phyloP scores from a whole-genome alignment of 75 land plant species.

The Cryptomeria japonica region DNA sequence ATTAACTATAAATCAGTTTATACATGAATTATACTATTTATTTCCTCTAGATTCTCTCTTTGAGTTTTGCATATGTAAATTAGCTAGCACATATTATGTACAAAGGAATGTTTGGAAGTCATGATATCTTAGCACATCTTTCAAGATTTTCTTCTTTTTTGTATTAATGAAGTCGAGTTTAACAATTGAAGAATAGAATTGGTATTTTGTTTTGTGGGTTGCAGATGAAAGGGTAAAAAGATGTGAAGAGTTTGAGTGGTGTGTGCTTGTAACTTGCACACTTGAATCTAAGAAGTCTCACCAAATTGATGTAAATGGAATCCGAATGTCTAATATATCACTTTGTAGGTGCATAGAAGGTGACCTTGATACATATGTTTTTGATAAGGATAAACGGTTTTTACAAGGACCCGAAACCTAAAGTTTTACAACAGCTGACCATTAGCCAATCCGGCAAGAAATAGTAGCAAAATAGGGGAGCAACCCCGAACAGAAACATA shows the following conservation, averaged over 20 bases:
- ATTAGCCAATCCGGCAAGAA: too few species aligned
- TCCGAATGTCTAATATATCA: neutral
- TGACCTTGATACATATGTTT: slow-evolving; percentile 70
- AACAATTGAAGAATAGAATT: too few species aligned
- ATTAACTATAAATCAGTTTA: too few species aligned
- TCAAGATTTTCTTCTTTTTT: neutral
- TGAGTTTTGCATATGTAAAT: too few species aligned
- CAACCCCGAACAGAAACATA: too few species aligned
- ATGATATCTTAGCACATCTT: slow-evolving; percentile 4
- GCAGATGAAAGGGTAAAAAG: slow-evolving; percentile 76
- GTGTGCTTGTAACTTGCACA: neutral
- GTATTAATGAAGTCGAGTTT: neutral
- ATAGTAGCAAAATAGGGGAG: too few species aligned
- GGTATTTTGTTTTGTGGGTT: slow-evolving; percentile 34
- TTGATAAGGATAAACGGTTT: too few species aligned
- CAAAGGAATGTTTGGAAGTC: neutral
- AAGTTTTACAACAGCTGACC: too few species aligned
- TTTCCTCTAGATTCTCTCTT: too few species aligned
- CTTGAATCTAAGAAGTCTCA: neutral
- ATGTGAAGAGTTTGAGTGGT: slow-evolving; percentile 77
- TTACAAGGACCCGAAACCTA: too few species aligned
- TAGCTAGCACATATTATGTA: neutral
- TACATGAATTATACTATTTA: too few species aligned
- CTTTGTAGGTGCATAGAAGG: slow-evolving; percentile 73
- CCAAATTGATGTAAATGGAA: too few species aligned